Conservation (phyloP, 306 rosid species). For the Amphicarpaea edgeworthii region DNA sequence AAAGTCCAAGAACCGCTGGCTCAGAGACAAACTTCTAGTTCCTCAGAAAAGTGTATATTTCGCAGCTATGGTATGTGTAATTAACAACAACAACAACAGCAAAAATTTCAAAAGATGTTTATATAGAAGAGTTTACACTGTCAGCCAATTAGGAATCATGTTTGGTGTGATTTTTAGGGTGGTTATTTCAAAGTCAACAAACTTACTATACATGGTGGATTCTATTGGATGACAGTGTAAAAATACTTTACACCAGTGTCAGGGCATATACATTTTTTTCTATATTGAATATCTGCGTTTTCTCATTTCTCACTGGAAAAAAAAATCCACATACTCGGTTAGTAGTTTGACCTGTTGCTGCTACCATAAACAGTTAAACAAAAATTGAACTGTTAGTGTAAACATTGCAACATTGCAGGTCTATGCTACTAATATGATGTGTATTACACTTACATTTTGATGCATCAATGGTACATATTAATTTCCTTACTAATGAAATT, state of each 20-base stretch:
- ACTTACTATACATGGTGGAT: too few species aligned
- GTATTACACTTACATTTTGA: too few species aligned
- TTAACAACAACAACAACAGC: background rate
- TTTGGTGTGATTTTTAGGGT: too few species aligned
- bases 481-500: too few species aligned
- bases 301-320: background rate
- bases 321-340: background rate
- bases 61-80: constrained; percentile 65
- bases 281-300: background rate
- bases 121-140: background rate
- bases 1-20: constrained; percentile 66
- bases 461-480: too few species aligned
- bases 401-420: background rate
- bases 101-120: background rate
- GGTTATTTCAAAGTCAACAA: too few species aligned
- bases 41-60: constrained; percentile 62
- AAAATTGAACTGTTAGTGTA: background rate
- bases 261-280: too few species aligned
- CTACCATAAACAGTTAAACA: background rate
- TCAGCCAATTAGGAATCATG: too few species aligned
- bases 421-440: background rate
- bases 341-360: background rate
- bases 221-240: too few species aligned
- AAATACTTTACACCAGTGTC: too few species aligned
- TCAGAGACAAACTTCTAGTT: constrained; percentile 72